These are phyloP conservation scores for Rhodocollybia butyracea DNA, from an alignment of 768 basidiomycete genomes.

Conservation along the genomic window DNA sequence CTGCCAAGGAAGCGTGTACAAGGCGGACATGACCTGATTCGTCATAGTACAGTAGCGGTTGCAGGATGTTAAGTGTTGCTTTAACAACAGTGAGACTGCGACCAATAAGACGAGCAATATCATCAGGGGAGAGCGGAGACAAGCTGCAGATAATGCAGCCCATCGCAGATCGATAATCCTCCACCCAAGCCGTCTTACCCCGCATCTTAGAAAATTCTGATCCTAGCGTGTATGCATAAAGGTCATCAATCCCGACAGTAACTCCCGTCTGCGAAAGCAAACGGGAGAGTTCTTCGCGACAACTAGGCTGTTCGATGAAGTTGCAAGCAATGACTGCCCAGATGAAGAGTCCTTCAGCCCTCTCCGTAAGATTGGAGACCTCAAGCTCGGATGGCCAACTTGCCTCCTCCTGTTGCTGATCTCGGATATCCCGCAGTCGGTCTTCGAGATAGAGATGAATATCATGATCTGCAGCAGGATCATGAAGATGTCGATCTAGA, in stretches of 20 bases:
- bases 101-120: neutral
- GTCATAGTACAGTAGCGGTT: neutral
- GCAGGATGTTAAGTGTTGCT: neutral
- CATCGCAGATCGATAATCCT: neutral
- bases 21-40: neutral
- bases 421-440: neutral
- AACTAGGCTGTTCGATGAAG: conserved; percentile 5
- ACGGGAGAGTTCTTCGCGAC: neutral
- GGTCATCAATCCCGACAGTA: neutral
- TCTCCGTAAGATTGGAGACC: neutral
- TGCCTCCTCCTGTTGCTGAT: neutral
- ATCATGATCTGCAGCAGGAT: neutral
- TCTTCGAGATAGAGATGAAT: neutral
- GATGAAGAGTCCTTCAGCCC: neutral
- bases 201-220: conserved; percentile 1
- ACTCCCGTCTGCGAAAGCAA: neutral
- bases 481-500: neutral
- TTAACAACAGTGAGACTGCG: neutral
- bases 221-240: neutral
- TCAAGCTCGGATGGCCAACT: neutral
- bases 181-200: neutral
- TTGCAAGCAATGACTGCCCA: conserved; percentile 2
- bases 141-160: conserved; percentile 1
- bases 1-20: neutral
- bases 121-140: neutral